Evolutionary conservation across 2,329 filamentous ascomycete species (phyloP), one percentile per base, ranked within the genome.

Genomic region (Akanthomyces lecanii): DNA sequence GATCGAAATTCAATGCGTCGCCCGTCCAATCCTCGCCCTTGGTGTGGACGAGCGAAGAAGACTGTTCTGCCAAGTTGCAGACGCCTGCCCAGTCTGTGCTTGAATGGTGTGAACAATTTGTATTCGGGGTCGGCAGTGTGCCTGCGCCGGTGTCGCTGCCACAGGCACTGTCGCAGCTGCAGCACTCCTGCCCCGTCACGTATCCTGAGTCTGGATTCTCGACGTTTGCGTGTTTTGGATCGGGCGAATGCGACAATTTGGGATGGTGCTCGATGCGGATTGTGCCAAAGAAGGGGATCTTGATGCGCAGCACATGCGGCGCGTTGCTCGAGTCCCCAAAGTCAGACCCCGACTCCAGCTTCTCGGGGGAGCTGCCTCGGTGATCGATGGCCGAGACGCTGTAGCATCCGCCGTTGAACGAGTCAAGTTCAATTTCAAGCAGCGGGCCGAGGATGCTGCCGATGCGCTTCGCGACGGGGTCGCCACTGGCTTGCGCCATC

Each of bases 281-380:
- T 1, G 69, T 73, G 1, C 79, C 78, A 25, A 79, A 71, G 47
- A 78, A 77, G 0, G 80, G 80, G 21, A 82, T 75, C 14, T 73
- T 69, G 14, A 82, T 75, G 21, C 67, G 66, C 3, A 80, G 63
- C 5, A 69, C 63, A 16, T 51, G 33, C 44, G 56, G 56, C 28
- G 56, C 56, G 33, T 36, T 18, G 18, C 56, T 60, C 33, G 56
- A 60, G 47, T 60, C 56, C 1, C 70, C 68, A 7, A 68, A 65
- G 4, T 73, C 73, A 1, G 67, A 54, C 16, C 68, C 67, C 2
- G 65, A 14, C 4, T 12, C 47, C 8, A 18, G 8, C 40, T 44
- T 67, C 1, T 44, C 62, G 0, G 59, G 62, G 5, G 64, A 25
- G 28, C 66, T 4, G 67, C 60, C 0, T 64, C 67, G 5, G 71